phyloP scores from a whole-genome alignment of 2,329 filamentous ascomycete species.

The Colletotrichum sp. region DNA sequence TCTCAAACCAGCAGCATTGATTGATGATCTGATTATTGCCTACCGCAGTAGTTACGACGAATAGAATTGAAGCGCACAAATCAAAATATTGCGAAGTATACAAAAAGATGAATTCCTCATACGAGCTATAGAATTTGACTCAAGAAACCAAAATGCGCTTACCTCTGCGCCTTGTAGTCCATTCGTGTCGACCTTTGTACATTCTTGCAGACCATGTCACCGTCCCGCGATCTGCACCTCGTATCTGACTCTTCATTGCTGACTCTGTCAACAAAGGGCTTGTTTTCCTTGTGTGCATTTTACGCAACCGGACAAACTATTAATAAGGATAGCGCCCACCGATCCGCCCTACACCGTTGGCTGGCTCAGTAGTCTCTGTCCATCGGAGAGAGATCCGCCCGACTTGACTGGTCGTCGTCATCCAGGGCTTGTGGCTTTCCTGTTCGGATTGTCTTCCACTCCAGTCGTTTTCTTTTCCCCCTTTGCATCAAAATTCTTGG shows the following conservation, averaged over 20 bases:
- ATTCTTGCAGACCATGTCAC: neutral
- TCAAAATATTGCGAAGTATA: neutral
- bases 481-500: neutral
- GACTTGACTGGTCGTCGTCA: neutral
- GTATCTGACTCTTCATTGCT: neutral
- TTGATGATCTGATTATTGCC: accelerated
- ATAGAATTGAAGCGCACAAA: neutral
- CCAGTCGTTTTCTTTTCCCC: neutral
- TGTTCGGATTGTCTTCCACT: neutral
- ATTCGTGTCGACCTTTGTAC: neutral
- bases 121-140: neutral
- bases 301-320: neutral
- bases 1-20: neutral
- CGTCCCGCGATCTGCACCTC: neutral
- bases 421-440: neutral
- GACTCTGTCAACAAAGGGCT: neutral
- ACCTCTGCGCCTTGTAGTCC: neutral
- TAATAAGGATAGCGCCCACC: neutral
- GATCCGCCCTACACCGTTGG: neutral
- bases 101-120: neutral
- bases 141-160: neutral
- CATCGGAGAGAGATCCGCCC: neutral
- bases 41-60: neutral
- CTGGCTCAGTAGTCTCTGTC: neutral
- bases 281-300: neutral